Evolutionary conservation across 2,329 filamentous ascomycete species (phyloP), one percentile per base, ranked within the genome.

Genomic region (Helotiales sp.): DNA sequence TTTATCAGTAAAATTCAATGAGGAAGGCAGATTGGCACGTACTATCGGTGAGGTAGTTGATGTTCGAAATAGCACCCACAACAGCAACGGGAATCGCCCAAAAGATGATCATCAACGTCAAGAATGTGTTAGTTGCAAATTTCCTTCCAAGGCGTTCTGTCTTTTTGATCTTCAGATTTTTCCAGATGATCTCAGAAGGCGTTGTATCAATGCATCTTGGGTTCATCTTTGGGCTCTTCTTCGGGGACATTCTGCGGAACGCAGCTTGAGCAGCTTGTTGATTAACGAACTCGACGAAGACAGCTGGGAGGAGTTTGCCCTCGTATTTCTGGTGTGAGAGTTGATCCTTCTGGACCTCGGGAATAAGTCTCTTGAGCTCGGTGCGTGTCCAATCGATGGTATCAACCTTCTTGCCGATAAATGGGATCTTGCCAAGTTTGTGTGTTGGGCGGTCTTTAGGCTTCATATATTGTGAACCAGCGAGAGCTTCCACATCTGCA

Each of bases 401-500:
- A 74, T 99, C 93, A 13, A 97, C 92, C 71, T 96, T 95, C 70
- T 91, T 88, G 62, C 92, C 90, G 61, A 93, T 83, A 50, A 89
- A 80, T 9, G 82, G 82, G n/a, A 93, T 72, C 2, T 81, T 79
- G 71, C 88, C 89, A 52, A 86, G 75, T 22, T 83, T 82, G 69
- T 96, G 91, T 1, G 87, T 86, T 1, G 92, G 92, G 33, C 92
- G 84, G 65, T 91, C 81, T 71, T 90, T 87, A 9, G 80, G 75
- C 24, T 85, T 79, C 48, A 96, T 77, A 84, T 87, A 96, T 65
- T 85, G 86, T 4, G 87, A 84, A 3, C 90, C 89, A 42, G 90
- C 77, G 58, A 80, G 80, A 67, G 79, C 77, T 68, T 89, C 84
- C 55, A 78, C 77, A 25, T 53, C 69, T 50, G 77, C 73, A 1